Base-by-base conservation (phyloP, 352 stramenopile genomes). In the Globisporangium canariense region DNA sequence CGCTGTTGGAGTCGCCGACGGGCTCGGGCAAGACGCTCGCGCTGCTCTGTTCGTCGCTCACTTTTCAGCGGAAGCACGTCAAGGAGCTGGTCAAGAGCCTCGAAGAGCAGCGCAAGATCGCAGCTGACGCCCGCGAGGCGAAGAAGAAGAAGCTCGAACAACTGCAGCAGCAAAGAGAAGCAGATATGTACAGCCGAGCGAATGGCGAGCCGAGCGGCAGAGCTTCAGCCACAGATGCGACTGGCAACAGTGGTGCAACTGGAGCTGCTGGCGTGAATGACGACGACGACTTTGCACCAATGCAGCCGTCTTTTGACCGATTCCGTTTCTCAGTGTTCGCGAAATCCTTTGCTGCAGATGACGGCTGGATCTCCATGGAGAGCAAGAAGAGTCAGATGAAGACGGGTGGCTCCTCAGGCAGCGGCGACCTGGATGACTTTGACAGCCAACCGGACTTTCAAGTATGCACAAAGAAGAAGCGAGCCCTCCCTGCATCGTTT, bases 1-100 rank as follows among this genome's bases (percentile, higher is more conserved):
- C 88, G 51, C 71, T 96, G 56, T 70, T 96, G 25, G 88, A 96
- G 71, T 94, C 84, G 13, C 88, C 87, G 0, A 96, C 88, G 7
- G 87, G 88, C 3, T 90, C 80, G 0, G 88, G 88, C 47, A 96
- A 96, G 73, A 96, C 87, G 20, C 71, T 96, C 54, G 88, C 88
- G 58, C 69, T 96, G 46, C 65, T 96, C 38, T 95, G 88, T 73
- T 90, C 84, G 16, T 80, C 83, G 34, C 71, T 96, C 25, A 93
- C 83, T 47, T 96, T 92, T 67, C 86, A 95, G 63, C 68, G 64
- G 18, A 75, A 90, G 62, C 77, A 80, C 63, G 58, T 75, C 2
- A 55, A 67, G 30, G 83, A 91, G 13, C 60, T 88, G 51, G 18
- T 74, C 8, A 28, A 68, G 18, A 66, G 47, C 9, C 50, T 79